These are phyloP conservation scores for Colletotrichum sp. DNA, from an alignment of 2,329 filamentous ascomycete species.

Conservation along the genomic window DNA sequence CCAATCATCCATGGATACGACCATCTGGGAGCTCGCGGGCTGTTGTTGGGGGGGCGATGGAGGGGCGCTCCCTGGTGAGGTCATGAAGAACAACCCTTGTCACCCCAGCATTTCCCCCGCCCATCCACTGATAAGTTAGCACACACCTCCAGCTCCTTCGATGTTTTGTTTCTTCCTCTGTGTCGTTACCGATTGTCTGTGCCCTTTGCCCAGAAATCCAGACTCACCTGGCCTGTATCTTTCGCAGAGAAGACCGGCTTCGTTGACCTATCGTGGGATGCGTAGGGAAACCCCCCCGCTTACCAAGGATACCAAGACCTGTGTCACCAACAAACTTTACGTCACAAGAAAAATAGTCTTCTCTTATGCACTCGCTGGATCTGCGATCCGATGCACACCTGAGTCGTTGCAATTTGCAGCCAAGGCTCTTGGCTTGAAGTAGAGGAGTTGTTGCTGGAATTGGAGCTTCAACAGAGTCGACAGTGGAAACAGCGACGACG, in stretches of 20 bases:
- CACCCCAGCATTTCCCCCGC: constrained; percentile 1
- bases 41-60: background rate
- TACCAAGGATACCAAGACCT: constrained; percentile 15
- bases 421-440: constrained; percentile 4
- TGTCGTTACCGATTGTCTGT: background rate
- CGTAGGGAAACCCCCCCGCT: background rate
- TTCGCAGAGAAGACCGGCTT: background rate
- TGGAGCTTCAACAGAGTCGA: background rate
- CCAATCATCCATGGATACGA: background rate
- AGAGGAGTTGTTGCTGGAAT: background rate
- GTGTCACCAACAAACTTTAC: background rate
- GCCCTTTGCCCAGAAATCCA: background rate
- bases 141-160: background rate
- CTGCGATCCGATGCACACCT: background rate
- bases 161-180: background rate
- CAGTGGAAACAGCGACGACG: background rate
- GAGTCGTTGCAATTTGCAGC: background rate
- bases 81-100: background rate
- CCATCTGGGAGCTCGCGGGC: background rate
- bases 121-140: constrained; percentile 6
- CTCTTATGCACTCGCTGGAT: background rate
- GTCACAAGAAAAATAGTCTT: background rate
- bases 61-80: background rate
- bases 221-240: background rate
- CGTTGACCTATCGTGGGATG: background rate